phyloP scores from a whole-genome alignment of 495 filamentous ascomycete species.

The Hypoxylon intermedium region DNA sequence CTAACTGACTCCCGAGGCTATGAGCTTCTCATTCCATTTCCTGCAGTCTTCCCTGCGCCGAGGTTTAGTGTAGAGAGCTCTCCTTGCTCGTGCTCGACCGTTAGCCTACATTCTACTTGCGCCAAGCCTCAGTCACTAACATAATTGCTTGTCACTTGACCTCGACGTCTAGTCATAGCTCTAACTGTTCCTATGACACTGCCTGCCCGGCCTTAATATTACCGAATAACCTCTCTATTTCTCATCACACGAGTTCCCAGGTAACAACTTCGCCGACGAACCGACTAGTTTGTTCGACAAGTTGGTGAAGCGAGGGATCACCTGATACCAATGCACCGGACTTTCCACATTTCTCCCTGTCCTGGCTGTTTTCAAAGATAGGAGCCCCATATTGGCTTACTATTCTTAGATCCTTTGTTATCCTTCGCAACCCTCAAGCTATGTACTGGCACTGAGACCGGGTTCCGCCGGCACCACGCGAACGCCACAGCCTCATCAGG shows the following conservation, averaged over 20 bases:
- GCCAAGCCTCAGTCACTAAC: constrained; percentile 6
- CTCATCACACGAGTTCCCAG: too few relatives aligned
- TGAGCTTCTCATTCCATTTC: neutral
- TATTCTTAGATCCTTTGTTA: neutral
- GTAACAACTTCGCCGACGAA: too few relatives aligned
- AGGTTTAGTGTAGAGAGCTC: constrained; percentile 1
- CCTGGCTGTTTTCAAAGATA: neutral
- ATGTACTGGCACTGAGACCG: constrained; percentile 19
- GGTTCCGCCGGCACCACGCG: constrained; percentile 13
- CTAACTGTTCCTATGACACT: neutral
- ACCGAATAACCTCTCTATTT: too few relatives aligned
- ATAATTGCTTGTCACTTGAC: constrained; percentile 12
- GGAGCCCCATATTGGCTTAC: too few relatives aligned
- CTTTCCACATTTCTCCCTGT: neutral
- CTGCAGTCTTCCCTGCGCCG: constrained; percentile 5
- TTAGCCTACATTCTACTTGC: constrained; percentile 1
- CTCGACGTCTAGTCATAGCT: neutral
- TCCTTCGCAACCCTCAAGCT: neutral
- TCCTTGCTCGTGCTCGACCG: constrained; percentile 1
- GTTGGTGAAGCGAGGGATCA: too few relatives aligned
- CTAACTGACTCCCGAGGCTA: neutral
- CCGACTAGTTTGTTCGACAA: too few relatives aligned
- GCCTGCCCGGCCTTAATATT: neutral
- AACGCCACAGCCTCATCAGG: constrained; percentile 3
- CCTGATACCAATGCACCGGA: too few relatives aligned